Evolutionary conservation across 1,284 basidiomycete species (phyloP), one percentile per base, ranked within the genome.

Genomic region (Athelia sp.): DNA sequence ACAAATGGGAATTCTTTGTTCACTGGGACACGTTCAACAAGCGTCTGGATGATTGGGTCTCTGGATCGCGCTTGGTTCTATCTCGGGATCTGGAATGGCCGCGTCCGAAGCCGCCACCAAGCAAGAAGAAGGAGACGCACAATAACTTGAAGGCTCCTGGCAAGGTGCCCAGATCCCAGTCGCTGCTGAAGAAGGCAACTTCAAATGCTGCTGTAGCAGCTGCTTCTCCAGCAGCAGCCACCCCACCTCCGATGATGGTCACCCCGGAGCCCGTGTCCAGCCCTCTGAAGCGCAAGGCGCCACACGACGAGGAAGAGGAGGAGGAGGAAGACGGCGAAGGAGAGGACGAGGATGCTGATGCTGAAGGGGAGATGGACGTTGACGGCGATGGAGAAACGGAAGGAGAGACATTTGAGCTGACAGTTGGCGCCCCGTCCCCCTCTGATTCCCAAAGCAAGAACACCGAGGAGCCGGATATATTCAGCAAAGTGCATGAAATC

Each of bases 11-110:
- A 67, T 98, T 87, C 75, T 98, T 98, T 63, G 91, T 97, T 32
- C 95, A 98, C 63, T 98, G 95, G 84, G 91, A 96, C 62, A 84
- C 92, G 59, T 98, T 97, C 78, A 98, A 98, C 76, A 97, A 98
- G 71, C 93, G 97, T 61, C 78, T 99, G 46, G 97, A 99, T 67
- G 97, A 98, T 56, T 99, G 97, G 97, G 89, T 99, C n/a, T 75
- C 86, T 22, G 92, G 90, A 15, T 87, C 89, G 2, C 82, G 94
- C 29, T 79, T 99, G 51, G 79, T 98, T 44, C 76, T 95, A 24
- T 79, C 76, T 52, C 79, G 88, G 56, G 94, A 98, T 62, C 80
- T 99, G 57, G 93, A 98, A 66, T 98, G 93, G 94, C 97, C 97
- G 1, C 92, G 92, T 61, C 95, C 96, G 0, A 92, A 90, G 61